Evolutionary conservation across 73 alveolate genomes (phyloP).

Genomic region (Tetrahymena malaccensis): DNA sequence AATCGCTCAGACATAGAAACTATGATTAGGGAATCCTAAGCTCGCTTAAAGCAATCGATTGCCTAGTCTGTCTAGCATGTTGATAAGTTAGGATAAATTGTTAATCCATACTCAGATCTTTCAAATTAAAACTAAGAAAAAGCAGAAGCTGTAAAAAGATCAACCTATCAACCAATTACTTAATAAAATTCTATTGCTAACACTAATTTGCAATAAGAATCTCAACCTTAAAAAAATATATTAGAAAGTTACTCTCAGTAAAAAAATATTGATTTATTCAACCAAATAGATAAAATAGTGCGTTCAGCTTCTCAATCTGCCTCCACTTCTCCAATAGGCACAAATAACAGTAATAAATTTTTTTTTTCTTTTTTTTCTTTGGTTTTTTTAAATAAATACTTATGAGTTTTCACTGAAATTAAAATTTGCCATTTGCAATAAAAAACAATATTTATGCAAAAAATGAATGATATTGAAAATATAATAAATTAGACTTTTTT

Average conservation of each 20-base stretch:
- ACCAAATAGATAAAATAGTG: background rate
- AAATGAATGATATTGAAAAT: no score
- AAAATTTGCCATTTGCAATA: no score
- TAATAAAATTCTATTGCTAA: background rate
- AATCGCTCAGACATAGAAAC: background rate
- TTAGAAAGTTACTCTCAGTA: background rate
- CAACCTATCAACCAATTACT: background rate
- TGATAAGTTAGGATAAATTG: background rate
- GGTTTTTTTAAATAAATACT: no score
- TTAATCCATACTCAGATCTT: background rate
- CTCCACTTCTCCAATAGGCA: background rate
- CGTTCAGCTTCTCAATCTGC: background rate
- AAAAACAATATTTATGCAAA: no score
- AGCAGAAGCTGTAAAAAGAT: background rate
- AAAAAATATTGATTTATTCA: background rate
- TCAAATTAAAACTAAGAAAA: background rate
- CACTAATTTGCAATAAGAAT: background rate
- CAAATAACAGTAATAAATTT: background rate
- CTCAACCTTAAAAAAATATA: background rate
- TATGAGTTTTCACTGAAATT: no score
- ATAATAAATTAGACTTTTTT: no score
- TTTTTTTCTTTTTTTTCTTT: no score
- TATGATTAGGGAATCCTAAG: background rate
- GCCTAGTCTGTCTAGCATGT: background rate
- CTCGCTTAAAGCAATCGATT: background rate